Evolutionary conservation across 2,329 filamentous ascomycete genomes (phyloP), one percentile per base, ranked within the genome.

Genomic region (Clarireedia homoeocarpa): DNA sequence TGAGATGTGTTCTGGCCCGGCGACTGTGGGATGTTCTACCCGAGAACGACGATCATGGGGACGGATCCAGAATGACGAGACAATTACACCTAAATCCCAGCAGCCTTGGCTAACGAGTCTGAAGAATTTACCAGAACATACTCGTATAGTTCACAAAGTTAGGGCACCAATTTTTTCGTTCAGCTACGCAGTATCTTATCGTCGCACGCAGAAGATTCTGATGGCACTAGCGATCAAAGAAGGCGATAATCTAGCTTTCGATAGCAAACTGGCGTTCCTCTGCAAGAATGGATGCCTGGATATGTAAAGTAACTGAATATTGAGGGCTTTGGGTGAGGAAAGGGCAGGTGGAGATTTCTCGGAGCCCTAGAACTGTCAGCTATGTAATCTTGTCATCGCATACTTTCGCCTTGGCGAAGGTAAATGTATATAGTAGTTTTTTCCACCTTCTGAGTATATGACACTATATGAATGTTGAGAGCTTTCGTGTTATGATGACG

Each of bases 131-230:
- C 58, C 58, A 1, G 50, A 59, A 26, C 34, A 60, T 2, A 64
- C 57, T 14, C 64, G 70, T 2, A 59, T 67, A 2, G 62, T 71
- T 6, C 67, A 69, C 53, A 59, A 61, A 30, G 63, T 65, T 5
- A 59, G 59, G 0, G 61, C 62, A 6, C 65, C 64, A 1, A 62
- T 68, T 27, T 72, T 70, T 57, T 64, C 66, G 4, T 70, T 70
- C 56, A 64, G 69, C 2, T 72, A 72, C 47, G 71, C 66, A 1
- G 59, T 73, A 14, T 69, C 68, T 0, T 62, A 61, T 12, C 57
- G 58, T 9, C 61, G 62, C 20, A 61, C 62, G 5, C 78, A 82
- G 64, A 84, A 84, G 69, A 80, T 85, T 26, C 77, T 81, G 58
- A 83, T 80, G 70, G 81, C 83, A 61, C 73, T 84, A 9, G 81